Evolutionary conservation across 2,329 filamentous ascomycete species (phyloP).

Genomic region (Shiraia bambusicola): DNA sequence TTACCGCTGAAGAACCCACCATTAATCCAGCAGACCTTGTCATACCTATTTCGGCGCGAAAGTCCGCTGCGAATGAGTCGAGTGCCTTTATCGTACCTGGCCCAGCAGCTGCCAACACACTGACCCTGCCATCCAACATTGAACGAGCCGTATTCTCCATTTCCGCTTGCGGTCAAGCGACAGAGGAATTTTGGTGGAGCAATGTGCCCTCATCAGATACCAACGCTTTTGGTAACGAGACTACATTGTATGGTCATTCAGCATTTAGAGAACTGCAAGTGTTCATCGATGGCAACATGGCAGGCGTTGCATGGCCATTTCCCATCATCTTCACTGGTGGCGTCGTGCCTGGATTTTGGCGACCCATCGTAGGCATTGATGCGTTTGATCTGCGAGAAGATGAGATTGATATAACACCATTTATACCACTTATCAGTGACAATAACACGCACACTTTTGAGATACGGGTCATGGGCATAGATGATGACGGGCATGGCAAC

Average conservation of each 20-base stretch:
- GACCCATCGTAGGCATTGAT: slow-evolving; percentile 75
- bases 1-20: slow-evolving; percentile 51
- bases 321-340: slow-evolving; percentile 82
- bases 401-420: slow-evolving; percentile 80
- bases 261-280: slow-evolving; percentile 79
- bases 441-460: slow-evolving; percentile 66
- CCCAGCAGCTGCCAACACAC: slow-evolving; percentile 59
- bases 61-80: slow-evolving; percentile 52
- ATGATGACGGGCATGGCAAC: slow-evolving; percentile 55
- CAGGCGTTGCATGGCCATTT: slow-evolving; percentile 78
- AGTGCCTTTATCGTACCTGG: slow-evolving; percentile 70
- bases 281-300: slow-evolving; percentile 69
- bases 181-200: slow-evolving; percentile 84
- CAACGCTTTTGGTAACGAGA: slow-evolving; percentile 59
- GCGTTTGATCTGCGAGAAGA: slow-evolving; percentile 77
- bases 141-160: slow-evolving; percentile 72
- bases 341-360: slow-evolving; percentile 73
- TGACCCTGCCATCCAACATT: slow-evolving; percentile 66
- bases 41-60: slow-evolving; percentile 62
- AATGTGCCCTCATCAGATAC: slow-evolving; percentile 68
- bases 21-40: slow-evolving; percentile 62
- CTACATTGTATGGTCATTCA: slow-evolving; percentile 65
- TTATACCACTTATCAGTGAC: slow-evolving; percentile 69
- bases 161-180: slow-evolving; percentile 73
- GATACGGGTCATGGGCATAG: slow-evolving; percentile 66